Conservation (phyloP, 208 protist genomes). For the Acanthamoeba triangularis region DNA sequence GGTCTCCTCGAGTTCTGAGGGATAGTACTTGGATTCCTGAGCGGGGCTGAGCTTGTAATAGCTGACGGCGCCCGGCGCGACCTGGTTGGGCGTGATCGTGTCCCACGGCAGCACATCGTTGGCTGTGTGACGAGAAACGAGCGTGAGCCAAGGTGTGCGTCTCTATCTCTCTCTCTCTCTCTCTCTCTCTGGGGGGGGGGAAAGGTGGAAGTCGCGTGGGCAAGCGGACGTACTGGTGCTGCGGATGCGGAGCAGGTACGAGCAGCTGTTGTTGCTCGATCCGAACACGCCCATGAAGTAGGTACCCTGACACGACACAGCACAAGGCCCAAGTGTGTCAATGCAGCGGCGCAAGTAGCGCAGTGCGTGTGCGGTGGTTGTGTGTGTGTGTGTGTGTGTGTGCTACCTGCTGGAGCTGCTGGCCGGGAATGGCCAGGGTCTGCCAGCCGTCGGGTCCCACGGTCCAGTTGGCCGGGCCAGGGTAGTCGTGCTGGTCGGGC, state of each 20-base stretch:
- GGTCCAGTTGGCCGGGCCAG: not conserved
- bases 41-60: not conserved
- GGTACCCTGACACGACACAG: not conserved
- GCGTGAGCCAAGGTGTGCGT: too few species aligned
- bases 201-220: not conserved
- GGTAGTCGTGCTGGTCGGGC: not conserved
- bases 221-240: not conserved
- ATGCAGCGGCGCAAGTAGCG: too few species aligned
- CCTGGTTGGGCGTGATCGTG: not conserved
- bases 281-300: not conserved
- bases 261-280: not conserved
- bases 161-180: too few species aligned
- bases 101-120: conserved; percentile 30
- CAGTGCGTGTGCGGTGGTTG: too few species aligned
- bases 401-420: not conserved
- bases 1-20: too few species aligned
- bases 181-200: too few species aligned
- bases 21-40: not conserved
- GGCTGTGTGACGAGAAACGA: not conserved
- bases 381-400: too few species aligned
- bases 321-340: too few species aligned
- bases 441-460: not conserved
- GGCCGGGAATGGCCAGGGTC: not conserved
- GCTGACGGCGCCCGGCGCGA: not conserved
- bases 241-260: not conserved